Evolutionary conservation across 2,329 filamentous ascomycete species (phyloP), one percentile per base, ranked within the genome.

Genomic region (Annulohypoxylon truncatum): DNA sequence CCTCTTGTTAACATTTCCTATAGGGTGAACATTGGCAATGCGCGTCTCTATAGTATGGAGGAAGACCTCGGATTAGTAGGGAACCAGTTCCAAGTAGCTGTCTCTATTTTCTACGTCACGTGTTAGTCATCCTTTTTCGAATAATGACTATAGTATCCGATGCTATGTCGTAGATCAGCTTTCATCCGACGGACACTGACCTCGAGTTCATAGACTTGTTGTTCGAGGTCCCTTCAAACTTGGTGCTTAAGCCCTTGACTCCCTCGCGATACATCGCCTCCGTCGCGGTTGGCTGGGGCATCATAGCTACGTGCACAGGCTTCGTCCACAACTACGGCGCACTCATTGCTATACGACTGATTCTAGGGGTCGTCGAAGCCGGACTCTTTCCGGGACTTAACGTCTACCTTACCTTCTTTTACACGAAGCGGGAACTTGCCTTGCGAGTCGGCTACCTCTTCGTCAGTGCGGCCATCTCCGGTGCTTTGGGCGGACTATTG

Each of bases 401-500:
- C 52, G 68, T 75, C 2, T 75, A 75, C 71, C 82, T 94, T 15
- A 93, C 91, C 0, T 85, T 93, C 69, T 93, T 92, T 81, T 94
- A 94, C 79, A 91, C 88, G 48, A 91, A 90, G 73, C 83, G 85
- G 26, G 91, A 94, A 77, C 84, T 93, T 1, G 91, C 90, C 3
- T 79, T 93, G 42, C 87, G 92, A 2, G 89, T 93, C 2, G 90
- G 89, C 1, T 93, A 92, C 71, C 83, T 94, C 0, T 93, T 93
- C 74, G 88, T 91, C 53, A 87, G 84, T 44, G 86, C 91, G 1
- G 91, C 92, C 1, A 81, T 92, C 2, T 90, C 91, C 0, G 92
- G 92, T 2, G 91, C 90, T 0, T 85, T 88, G 22, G 91, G 92
- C 4, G 92, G 92, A 0, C 79, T 94, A 12, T 81, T 94, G 13